Evolutionary conservation across 495 filamentous ascomycete genomes (phyloP), one percentile per base, ranked within the genome.

Genomic region (Chaetomidium leptoderma): DNA sequence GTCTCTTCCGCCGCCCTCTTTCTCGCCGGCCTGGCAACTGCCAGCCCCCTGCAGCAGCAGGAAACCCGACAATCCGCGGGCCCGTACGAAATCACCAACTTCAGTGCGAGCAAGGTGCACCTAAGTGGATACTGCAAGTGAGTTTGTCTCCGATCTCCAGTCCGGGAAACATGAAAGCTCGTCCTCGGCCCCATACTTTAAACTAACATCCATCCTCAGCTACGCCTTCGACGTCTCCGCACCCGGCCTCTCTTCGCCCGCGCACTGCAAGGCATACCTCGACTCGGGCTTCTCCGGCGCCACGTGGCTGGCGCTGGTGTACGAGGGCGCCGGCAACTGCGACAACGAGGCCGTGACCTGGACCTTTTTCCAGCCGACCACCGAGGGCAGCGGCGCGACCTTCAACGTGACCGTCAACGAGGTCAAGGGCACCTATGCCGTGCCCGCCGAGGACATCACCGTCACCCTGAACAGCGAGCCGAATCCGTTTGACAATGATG

Each of bases 321-420:
- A 46, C 23, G 43, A 46, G 43, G 43, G 43, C 24, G 43, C 43
- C 3, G 43, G 43, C 24, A 46, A 46, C 3, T 46, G 43, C 43
- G 21, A 46, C 24, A 29, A 46, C 24, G 24, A 3, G 3, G 43
- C 24, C 43, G 26, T 46, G 9, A 46, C 13, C 26, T 46, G 43
- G 43, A 46, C 43, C 14, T 46, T 46, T 24, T 27, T 16, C 43
- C 24, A 46, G 14, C 26, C 43, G 1, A n/a, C 14, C 13, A 14
- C 26, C 3, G 43, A n/a, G 7, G 43, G 26, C 14, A 29, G 26
- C 23, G 43, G 26, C 26, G 43, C 43, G 1, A 16, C 23, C 13
- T n/a, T 46, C 21, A 46, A 46, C 26, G 43, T 46, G 24, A 46
- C 43, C 14, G 26, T 46, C 43, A 46, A 46, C 43, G 43, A 24